These are phyloP conservation scores for Podospora pseudocomata DNA, from an alignment of 495 filamentous ascomycete genomes.

Conservation along the genomic window DNA sequence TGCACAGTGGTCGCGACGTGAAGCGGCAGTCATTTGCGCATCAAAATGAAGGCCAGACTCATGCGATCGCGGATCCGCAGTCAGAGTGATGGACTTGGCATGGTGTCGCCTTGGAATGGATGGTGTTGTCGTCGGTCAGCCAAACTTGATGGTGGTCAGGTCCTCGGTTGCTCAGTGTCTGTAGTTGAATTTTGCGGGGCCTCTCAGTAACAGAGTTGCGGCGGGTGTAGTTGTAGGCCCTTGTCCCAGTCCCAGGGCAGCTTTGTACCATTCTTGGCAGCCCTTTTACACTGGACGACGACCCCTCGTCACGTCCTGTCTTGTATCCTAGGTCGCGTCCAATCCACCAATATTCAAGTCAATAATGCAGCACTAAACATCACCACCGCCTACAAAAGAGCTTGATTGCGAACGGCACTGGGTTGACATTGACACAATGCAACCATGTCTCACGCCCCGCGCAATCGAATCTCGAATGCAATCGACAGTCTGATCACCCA, in stretches of 20 bases:
- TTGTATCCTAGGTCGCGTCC: conserved; percentile 14
- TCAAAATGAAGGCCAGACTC: conserved; percentile 26
- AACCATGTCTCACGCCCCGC: conserved; percentile 43
- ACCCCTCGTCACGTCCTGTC: conserved; percentile 17
- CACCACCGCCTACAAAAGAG: not conserved
- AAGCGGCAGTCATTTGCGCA: conserved; percentile 37
- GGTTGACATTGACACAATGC: conserved; percentile 31
- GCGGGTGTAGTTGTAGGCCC: not conserved
- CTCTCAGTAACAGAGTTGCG: conserved; percentile 10
- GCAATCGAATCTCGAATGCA: conserved; percentile 48
- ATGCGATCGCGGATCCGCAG: conserved; percentile 39
- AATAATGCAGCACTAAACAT: not conserved
- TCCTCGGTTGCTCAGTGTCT: conserved; percentile 24
- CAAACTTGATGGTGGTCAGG: conserved; percentile 17
- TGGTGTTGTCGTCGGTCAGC: conserved; percentile 20
- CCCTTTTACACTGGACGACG: conserved; percentile 9
- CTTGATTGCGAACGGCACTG: not conserved
- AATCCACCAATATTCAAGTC: not conserved
- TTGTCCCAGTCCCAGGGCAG: not conserved
- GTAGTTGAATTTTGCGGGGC: conserved; percentile 32
- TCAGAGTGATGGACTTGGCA: conserved; percentile 40
- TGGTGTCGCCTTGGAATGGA: conserved; percentile 32
- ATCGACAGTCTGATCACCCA: conserved; percentile 56
- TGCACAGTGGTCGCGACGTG: conserved; percentile 43
- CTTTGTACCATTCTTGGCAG: conserved; percentile 14